Evolutionary conservation across 306 rosid species (phyloP).

Genomic region (Cucumis hystrix): DNA sequence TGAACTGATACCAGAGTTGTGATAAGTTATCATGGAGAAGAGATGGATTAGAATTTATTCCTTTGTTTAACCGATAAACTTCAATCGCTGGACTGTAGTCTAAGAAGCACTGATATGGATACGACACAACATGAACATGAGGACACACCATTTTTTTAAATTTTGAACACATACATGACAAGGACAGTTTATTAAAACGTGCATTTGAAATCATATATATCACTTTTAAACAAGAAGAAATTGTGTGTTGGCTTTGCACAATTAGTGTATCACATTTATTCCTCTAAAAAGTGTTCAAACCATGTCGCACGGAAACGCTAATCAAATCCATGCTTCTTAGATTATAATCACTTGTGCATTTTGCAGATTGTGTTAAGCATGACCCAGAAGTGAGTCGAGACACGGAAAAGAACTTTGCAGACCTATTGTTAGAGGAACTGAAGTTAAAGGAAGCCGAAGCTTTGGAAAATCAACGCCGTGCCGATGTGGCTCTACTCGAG

Average conservation of each 20-base stretch:
- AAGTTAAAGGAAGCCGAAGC: constrained; percentile 71
- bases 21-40: background rate
- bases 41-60: background rate
- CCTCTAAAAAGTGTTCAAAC: too few relatives aligned
- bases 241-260: too few relatives aligned
- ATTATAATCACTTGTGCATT: background rate
- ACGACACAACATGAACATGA: too few relatives aligned
- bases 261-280: too few relatives aligned
- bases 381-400: constrained; percentile 82
- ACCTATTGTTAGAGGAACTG: constrained; percentile 78
- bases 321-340: too few relatives aligned
- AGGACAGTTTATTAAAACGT: too few relatives aligned
- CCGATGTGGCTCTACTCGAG: constrained; percentile 91
- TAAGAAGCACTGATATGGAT: too few relatives aligned
- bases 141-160: too few relatives aligned
- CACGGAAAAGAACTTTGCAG: constrained; percentile 77
- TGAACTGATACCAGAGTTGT: background rate
- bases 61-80: background rate
- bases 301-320: too few relatives aligned
- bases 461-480: constrained; percentile 53
- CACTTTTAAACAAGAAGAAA: too few relatives aligned
- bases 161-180: too few relatives aligned
- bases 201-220: too few relatives aligned
- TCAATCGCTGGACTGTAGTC: background rate
- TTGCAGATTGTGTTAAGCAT: constrained; percentile 81